These are phyloP conservation scores for Sedum album DNA, from an alignment of 164 flowering plant species.

Conservation along the genomic window DNA sequence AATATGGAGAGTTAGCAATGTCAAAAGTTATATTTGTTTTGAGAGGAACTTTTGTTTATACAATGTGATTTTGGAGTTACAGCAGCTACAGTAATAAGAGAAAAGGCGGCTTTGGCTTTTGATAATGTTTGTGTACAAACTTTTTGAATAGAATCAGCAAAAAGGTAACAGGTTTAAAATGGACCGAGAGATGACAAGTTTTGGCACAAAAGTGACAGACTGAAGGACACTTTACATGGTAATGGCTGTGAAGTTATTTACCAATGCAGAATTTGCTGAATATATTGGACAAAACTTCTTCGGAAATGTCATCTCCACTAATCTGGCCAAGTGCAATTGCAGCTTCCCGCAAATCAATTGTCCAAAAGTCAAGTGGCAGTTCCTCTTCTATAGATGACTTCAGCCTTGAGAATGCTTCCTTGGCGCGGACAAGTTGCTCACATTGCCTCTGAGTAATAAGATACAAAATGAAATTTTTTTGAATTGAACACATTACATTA, in stretches of 20 bases:
- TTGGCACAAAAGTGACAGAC: not conserved
- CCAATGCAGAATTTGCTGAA: conserved; percentile 92
- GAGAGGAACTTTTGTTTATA: too few species aligned
- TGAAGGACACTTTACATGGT: not conserved
- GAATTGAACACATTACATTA: not conserved
- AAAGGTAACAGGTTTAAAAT: too few species aligned
- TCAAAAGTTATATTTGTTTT: too few species aligned
- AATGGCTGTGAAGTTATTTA: conserved; percentile 29
- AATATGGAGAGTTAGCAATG: too few species aligned
- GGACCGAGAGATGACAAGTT: not conserved
- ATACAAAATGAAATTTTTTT: conserved; percentile 1
- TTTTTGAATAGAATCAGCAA: too few species aligned
- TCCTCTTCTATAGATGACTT: conserved; percentile 63
- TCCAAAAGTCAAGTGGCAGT: conserved; percentile 88
- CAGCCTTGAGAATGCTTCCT: conserved; percentile 69
- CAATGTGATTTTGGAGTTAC: too few species aligned
- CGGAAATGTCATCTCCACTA: conserved; percentile 88
- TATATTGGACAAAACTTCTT: conserved; percentile 80
- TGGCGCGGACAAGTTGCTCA: conserved; percentile 77
- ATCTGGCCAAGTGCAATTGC: conserved; percentile 83
- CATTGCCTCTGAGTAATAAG: conserved; percentile 65
- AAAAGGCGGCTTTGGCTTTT: too few species aligned
- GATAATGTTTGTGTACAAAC: too few species aligned
- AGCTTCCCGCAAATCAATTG: conserved; percentile 87
- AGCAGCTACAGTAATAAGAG: too few species aligned